These are phyloP conservation scores for Keqinozyma sinolaborantium DNA, from an alignment of 1,139 yeast genomes.

Conservation along the genomic window DNA sequence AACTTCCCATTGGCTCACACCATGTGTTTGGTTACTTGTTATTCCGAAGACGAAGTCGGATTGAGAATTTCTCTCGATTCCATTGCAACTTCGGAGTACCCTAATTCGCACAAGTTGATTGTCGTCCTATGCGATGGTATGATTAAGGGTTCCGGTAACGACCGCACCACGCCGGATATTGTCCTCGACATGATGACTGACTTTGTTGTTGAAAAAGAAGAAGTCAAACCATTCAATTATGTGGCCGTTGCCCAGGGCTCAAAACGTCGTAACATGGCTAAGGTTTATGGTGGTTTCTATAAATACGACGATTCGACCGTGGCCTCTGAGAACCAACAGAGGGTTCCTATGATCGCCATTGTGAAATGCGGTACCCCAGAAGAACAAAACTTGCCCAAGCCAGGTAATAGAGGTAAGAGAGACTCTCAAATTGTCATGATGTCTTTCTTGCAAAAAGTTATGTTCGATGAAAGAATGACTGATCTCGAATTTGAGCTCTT, in stretches of 20 bases:
- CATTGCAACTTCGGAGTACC: slow-evolving; percentile 86
- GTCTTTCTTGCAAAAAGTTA: slow-evolving; percentile 87
- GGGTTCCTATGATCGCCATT: slow-evolving; percentile 77
- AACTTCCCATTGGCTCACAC: slow-evolving; percentile 86
- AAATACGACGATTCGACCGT: slow-evolving; percentile 72
- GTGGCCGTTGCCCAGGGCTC: slow-evolving; percentile 93
- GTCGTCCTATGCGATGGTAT: slow-evolving; percentile 89
- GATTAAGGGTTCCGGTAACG: slow-evolving; percentile 92
- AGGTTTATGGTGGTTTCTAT: slow-evolving; percentile 87
- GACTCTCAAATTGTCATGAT: slow-evolving; percentile 92
- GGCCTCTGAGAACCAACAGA: slow-evolving; percentile 78
- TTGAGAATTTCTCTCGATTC: slow-evolving; percentile 87
- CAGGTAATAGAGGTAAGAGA: slow-evolving; percentile 98
- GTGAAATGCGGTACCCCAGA: slow-evolving; percentile 93
- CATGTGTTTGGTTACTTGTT: slow-evolving; percentile 84
- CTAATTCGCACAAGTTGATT: slow-evolving; percentile 87
- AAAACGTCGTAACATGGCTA: slow-evolving; percentile 97
- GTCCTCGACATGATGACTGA: slow-evolving; percentile 86
- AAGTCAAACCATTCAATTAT: slow-evolving; percentile 77
- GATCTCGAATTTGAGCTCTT: slow-evolving; percentile 83
- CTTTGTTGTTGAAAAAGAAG: slow-evolving; percentile 65
- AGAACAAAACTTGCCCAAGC: slow-evolving; percentile 76
- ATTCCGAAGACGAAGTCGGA: slow-evolving; percentile 88
- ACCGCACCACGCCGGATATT: slow-evolving; percentile 81
- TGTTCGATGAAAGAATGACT: slow-evolving; percentile 97